A percentile compares a stretch with the other conserved stretches of the same genome.
Evolutionary conservation across 2,329 filamentous ascomycete genomes (phyloP).

Genomic region (Sclerotinia subarctica): DNA sequence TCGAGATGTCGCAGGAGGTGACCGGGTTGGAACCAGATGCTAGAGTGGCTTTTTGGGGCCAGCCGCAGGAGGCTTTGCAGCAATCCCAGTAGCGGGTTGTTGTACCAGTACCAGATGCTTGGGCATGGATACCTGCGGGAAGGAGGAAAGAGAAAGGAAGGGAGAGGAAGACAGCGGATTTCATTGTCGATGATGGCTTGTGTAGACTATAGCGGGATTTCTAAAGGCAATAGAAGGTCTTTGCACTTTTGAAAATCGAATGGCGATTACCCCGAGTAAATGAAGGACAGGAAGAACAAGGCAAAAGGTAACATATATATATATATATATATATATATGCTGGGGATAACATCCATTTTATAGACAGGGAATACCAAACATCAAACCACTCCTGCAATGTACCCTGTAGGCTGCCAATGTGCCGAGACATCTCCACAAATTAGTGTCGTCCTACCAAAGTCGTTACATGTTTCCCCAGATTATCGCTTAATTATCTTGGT

Average conservation of each 20-base stretch:
- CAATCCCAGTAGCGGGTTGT: constrained; percentile 60
- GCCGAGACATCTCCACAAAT: constrained; percentile 7
- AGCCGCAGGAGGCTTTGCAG: constrained; percentile 67
- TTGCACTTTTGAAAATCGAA: background rate
- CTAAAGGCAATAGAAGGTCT: background rate
- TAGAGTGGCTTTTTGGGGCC: constrained; percentile 56
- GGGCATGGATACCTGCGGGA: constrained; percentile 25
- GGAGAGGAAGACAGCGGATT: background rate
- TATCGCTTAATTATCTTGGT: background rate
- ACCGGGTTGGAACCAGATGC: constrained; percentile 33
- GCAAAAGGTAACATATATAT: background rate
- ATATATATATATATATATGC: background rate
- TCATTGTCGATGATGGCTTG: constrained; percentile 1
- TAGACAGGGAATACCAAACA: background rate
- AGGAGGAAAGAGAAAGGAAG: constrained; percentile 27
- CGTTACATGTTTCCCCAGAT: background rate
- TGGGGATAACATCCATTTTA: background rate
- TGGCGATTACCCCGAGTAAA: background rate
- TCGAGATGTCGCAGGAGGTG: constrained; percentile 42
- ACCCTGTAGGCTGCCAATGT: background rate
- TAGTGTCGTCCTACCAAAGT: background rate
- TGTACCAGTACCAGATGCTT: constrained; percentile 29
- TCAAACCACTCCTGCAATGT: background rate
- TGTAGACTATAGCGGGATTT: background rate
- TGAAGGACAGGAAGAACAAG: background rate